These are phyloP conservation scores for Huntiella decipiens DNA, from an alignment of 2,329 filamentous ascomycete genomes.

Conservation along the genomic window DNA sequence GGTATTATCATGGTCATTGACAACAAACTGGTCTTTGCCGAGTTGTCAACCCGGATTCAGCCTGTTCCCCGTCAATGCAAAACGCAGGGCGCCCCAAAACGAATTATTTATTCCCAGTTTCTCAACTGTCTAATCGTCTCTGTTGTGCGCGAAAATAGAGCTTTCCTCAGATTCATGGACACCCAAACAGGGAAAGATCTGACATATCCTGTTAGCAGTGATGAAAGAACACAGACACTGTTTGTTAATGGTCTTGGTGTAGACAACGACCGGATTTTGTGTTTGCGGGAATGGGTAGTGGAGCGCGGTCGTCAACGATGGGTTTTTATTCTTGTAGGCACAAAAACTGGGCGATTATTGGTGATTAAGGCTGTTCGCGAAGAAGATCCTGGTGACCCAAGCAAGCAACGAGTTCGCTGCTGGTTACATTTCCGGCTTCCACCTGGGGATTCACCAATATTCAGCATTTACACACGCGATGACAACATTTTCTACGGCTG, in stretches of 20 bases:
- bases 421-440: slow-evolving; percentile 33
- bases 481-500: slow-evolving; percentile 38
- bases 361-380: slow-evolving; percentile 26
- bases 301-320: slow-evolving; percentile 37
- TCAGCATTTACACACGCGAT: slow-evolving; percentile 34
- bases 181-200: slow-evolving; percentile 33
- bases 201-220: slow-evolving; percentile 26
- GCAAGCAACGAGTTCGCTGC: slow-evolving; percentile 26
- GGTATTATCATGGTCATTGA: slow-evolving; percentile 27
- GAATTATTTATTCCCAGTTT: slow-evolving; percentile 34
- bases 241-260: slow-evolving; percentile 39
- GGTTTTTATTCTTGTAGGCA: slow-evolving; percentile 43
- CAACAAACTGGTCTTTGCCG: slow-evolving; percentile 31
- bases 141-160: slow-evolving; percentile 22
- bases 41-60: slow-evolving; percentile 26
- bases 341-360: slow-evolving; percentile 33
- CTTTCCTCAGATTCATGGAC: slow-evolving; percentile 38
- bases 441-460: slow-evolving; percentile 28
- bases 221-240: slow-evolving; percentile 20
- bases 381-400: slow-evolving; percentile 5
- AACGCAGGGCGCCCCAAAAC: slow-evolving; percentile 28
- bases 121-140: slow-evolving; percentile 37
- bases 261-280: slow-evolving; percentile 37
- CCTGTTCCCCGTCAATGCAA: slow-evolving; percentile 31
- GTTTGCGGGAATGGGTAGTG: slow-evolving; percentile 45